Conservation (phyloP, 495 filamentous ascomycete genomes). For the Niebla homalea region DNA sequence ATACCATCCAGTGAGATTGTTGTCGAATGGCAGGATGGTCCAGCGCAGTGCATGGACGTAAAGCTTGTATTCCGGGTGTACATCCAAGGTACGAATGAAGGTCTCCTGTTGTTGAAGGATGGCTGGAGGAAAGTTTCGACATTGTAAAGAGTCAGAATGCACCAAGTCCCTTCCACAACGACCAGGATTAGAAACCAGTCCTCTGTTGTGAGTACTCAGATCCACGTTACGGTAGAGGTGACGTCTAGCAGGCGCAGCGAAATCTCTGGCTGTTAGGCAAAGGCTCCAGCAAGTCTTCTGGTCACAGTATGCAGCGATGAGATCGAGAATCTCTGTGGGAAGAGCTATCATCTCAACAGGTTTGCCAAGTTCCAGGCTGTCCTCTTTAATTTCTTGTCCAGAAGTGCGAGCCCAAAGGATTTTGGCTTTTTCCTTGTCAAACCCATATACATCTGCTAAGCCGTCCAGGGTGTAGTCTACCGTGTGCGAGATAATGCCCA, state of each 20-base stretch:
- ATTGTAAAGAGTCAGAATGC: background rate
- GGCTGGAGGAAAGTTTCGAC: background rate
- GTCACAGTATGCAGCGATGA: background rate
- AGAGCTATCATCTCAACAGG: background rate
- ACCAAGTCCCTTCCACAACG: background rate
- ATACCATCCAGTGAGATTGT: background rate
- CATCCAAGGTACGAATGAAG: background rate
- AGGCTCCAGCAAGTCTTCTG: background rate
- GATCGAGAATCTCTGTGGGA: background rate
- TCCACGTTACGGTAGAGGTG: conserved; percentile 4
- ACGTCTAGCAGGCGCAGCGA: background rate
- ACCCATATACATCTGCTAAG: background rate
- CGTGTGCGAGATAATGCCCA: no score
- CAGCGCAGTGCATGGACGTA: background rate
- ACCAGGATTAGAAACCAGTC: background rate
- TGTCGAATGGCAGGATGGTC: background rate
- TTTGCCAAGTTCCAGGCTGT: background rate
- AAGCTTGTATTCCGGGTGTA: background rate
- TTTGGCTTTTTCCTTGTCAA: background rate
- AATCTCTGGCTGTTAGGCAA: background rate
- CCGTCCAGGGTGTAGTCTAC: background rate
- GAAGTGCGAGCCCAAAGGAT: background rate
- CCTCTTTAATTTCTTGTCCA: background rate
- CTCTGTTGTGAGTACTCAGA: conserved; percentile 1
- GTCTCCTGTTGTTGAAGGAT: background rate